phyloP scores from a whole-genome alignment of 176 grass and related monocot genomes.

The Phoenix dactylifera region DNA sequence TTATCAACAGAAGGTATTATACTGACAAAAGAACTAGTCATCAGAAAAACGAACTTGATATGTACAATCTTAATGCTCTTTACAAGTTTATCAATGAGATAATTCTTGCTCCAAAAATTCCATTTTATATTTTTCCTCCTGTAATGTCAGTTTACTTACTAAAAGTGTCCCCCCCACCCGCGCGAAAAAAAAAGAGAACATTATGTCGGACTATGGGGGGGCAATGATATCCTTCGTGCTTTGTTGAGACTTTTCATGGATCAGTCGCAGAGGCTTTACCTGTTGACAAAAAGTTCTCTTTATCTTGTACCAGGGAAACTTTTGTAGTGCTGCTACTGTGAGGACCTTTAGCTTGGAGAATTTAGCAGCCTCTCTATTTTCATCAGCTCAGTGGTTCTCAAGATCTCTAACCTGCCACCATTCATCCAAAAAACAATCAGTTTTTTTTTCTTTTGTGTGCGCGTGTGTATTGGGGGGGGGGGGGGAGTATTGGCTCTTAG shows the following conservation, averaged over 20 bases:
- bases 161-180: too few relatives aligned
- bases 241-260: conserved; percentile 31
- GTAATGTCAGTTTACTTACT: too few relatives aligned
- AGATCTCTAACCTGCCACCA: conserved; percentile 66
- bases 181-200: too few relatives aligned
- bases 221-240: conserved; percentile 53
- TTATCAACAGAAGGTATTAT: conserved; percentile 57
- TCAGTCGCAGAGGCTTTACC: conserved; percentile 23
- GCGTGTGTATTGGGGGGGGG: accelerated
- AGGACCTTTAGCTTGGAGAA: conserved; percentile 37
- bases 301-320: conserved; percentile 26
- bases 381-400: conserved; percentile 52
- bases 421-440: not conserved
- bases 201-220: conserved; percentile 32
- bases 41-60: too few relatives aligned
- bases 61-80: too few relatives aligned
- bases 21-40: too few relatives aligned
- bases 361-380: conserved; percentile 38
- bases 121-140: too few relatives aligned
- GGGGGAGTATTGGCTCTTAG: too few relatives aligned
- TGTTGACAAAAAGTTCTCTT: conserved; percentile 48
- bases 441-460: too few relatives aligned
- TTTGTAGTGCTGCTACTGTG: conserved; percentile 31
- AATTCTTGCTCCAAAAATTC: too few relatives aligned
- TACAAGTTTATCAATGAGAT: too few relatives aligned